Base-by-base conservation (phyloP, 352 stramenopile species). In the Thalassiosira hispida region DNA sequence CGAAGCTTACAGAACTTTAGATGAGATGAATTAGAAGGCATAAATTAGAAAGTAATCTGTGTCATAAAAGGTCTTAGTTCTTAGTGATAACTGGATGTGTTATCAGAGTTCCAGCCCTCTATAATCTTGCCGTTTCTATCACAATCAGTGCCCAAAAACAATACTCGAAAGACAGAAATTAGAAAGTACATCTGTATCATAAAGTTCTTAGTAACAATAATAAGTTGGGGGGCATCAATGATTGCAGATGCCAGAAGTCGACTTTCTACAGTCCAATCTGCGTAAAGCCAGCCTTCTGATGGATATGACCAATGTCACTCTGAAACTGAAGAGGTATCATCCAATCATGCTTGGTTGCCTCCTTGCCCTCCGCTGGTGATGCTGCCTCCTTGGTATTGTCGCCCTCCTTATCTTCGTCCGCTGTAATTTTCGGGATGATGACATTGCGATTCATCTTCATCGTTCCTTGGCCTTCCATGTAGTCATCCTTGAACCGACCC, bases 261-360 rank as follows among this genome's bases (percentile, higher is more conserved):
- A n/a, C n/a, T n/a, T n/a, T 20, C 49, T 72, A 84, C 27, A 84
- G 65, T 22, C 76, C 76, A 55, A 84, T 55, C 55, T 84, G 76
- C 16, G 86, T 92, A 73, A 93, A 93, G 25, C 88, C 88, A 31
- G 88, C 86, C 44, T 87, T 91, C 60, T 85, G 77, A 65, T 92
- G 85, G 67, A 93, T 93, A 46, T 88, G 83, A 31, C 77, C 79
- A 67, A 93, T 92, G 55, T 93, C 88, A 75, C 81, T 89, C 55
- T 93, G 88, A 56, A 93, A 93, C 27, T 87, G 83, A 70, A 93
- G 78, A 0, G 88, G 88, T 66, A 93, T 92, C 88, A 93, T 93
- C 77, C 89, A 93, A 75, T 93, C 86, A 57, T 82, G 55, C 59
- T 87, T 92, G 44, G 51, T 29, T 11, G 65, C 52, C 25, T 68